These are phyloP conservation scores for Erythrobasidium yunnanense DNA, from an alignment of 768 basidiomycete genomes.

Conservation along the genomic window DNA sequence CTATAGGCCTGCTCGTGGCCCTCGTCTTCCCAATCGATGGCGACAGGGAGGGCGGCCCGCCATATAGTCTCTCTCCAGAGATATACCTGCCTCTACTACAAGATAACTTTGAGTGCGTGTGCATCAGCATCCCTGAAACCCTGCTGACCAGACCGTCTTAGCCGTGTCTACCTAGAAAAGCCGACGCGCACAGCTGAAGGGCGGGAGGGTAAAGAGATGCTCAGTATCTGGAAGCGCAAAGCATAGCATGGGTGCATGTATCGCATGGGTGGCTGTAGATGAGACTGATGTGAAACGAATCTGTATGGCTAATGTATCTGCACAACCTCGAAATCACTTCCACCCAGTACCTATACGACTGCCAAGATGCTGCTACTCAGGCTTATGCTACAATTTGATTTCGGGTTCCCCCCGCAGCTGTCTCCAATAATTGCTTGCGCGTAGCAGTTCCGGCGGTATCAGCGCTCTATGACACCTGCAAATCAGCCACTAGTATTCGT, in stretches of 20 bases:
- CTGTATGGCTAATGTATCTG: too few species aligned
- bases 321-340: too few species aligned
- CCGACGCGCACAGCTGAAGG: slow-evolving; percentile 21
- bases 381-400: neutral
- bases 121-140: too few species aligned
- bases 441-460: neutral
- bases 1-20: slow-evolving; percentile 6
- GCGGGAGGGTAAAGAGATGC: slow-evolving; percentile 23
- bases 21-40: slow-evolving; percentile 38
- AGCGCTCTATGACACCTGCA: too few species aligned
- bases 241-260: neutral
- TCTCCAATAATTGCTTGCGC: slow-evolving; percentile 9
- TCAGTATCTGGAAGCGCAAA: slow-evolving; percentile 27
- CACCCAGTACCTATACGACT: too few species aligned
- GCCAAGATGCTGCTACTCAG: too few species aligned
- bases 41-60: slow-evolving; percentile 50
- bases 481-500: too few species aligned
- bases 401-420: slow-evolving; percentile 1
- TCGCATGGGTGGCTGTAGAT: neutral
- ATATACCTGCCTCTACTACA: slow-evolving; percentile 51
- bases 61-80: slow-evolving; percentile 53
- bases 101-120: slow-evolving; percentile 33
- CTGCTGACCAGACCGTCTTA: too few species aligned
- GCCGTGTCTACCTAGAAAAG: slow-evolving; percentile 18
- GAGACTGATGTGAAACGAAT: too few species aligned